phyloP scores from a whole-genome alignment of 1,284 basidiomycete genomes.

The Melampsora americana region DNA sequence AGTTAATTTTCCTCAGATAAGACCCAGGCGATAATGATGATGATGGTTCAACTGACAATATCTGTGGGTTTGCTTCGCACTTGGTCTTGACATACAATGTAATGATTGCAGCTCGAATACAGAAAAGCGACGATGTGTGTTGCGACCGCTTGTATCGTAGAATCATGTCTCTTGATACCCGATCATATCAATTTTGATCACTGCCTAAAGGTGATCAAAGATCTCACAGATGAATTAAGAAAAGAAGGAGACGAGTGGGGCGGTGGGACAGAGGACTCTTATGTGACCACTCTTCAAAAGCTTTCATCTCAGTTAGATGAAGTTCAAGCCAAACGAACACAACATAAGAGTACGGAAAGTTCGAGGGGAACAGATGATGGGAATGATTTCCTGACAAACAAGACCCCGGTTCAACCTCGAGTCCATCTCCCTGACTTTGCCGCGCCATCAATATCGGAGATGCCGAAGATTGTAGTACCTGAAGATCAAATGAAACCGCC shows the following conservation, averaged over 20 bases:
- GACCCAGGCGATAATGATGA: conserved; percentile 4
- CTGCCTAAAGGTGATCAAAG: conserved; percentile 17
- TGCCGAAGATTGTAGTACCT: neutral
- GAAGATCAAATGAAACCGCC: neutral
- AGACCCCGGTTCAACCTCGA: neutral
- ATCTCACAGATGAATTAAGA: conserved; percentile 16
- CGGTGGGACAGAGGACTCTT: conserved; percentile 15
- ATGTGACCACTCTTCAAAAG: conserved; percentile 15
- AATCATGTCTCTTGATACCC: conserved; percentile 31
- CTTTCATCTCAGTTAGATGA: conserved; percentile 10
- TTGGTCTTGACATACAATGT: neutral
- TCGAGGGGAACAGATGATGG: neutral
- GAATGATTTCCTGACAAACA: neutral
- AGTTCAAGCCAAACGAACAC: conserved; percentile 15
- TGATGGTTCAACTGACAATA: neutral
- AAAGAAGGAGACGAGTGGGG: conserved; percentile 24
- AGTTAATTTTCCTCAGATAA: neutral
- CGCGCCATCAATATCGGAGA: neutral
- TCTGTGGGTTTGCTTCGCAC: neutral
- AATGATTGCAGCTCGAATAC: conserved; percentile 11
- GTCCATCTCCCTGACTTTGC: neutral
- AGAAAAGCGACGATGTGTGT: conserved; percentile 19
- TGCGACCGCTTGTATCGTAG: conserved; percentile 29
- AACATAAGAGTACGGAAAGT: neutral
- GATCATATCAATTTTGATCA: conserved; percentile 26